Evolutionary conservation across 2,329 filamentous ascomycete genomes (phyloP).

Genomic region (Calycina herbarum): DNA sequence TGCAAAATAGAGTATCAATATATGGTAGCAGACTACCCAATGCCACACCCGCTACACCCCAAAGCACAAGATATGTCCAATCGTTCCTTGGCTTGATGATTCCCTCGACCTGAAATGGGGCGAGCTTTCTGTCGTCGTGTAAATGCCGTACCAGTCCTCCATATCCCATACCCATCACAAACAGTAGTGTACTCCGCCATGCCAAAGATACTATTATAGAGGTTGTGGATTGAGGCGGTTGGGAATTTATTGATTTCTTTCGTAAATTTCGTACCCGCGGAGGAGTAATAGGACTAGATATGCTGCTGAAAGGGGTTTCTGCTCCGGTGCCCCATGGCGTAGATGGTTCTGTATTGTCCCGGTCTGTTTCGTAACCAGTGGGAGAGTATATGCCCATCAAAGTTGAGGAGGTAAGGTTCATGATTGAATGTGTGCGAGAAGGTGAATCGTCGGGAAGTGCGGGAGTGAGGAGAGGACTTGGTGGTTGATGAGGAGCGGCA

Average conservation of each 20-base stretch:
- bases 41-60: conserved; percentile 77
- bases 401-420: conserved; percentile 87
- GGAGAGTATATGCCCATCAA: conserved; percentile 88
- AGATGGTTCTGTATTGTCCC: conserved; percentile 52
- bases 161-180: conserved; percentile 78
- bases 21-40: conserved; percentile 81
- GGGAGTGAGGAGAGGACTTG: conserved; percentile 54
- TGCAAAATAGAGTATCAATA: conserved; percentile 67
- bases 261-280: conserved; percentile 12
- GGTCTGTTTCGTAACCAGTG: conserved; percentile 54
- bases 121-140: conserved; percentile 66
- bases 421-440: conserved; percentile 69
- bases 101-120: conserved; percentile 55
- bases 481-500: conserved; percentile 47
- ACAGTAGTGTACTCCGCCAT: conserved; percentile 66
- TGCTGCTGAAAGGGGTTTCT: conserved; percentile 52
- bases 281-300: conserved; percentile 7
- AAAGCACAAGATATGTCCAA: conserved; percentile 73
- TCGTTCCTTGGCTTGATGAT: conserved; percentile 46
- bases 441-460: conserved; percentile 66
- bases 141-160: conserved; percentile 79
- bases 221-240: conserved; percentile 35
- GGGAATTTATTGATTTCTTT: conserved; percentile 21
- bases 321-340: conserved; percentile 81
- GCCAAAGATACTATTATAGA: conserved; percentile 44